These are phyloP conservation scores for Aegilops sharonensis DNA, from an alignment of 176 grass and related monocot genomes.

Conservation along the genomic window DNA sequence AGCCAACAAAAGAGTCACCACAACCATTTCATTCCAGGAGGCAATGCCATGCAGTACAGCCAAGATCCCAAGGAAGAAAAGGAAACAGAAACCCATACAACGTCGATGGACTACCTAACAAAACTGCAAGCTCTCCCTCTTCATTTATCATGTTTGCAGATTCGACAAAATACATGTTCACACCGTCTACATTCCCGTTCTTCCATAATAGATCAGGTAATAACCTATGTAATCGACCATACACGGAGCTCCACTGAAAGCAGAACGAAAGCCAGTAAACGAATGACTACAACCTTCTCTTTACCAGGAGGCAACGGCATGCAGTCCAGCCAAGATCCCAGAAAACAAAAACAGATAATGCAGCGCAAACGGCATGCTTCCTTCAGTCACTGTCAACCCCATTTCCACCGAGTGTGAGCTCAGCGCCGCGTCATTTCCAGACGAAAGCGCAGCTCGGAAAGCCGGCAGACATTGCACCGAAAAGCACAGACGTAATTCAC, in stretches of 20 bases:
- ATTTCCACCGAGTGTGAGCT: neutral
- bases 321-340: neutral
- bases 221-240: neutral
- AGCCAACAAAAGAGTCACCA: too few species aligned
- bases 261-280: neutral
- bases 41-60: too few species aligned
- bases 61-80: too few species aligned
- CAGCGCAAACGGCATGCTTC: neutral
- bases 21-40: too few species aligned
- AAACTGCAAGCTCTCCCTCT: neutral
- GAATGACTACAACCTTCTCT: neutral
- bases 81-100: too few species aligned
- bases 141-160: neutral
- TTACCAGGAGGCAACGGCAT: neutral
- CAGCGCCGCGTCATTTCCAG: neutral
- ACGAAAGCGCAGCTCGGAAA: neutral
- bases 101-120: too few species aligned
- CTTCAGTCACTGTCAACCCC: neutral
- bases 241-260: neutral
- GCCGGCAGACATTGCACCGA: neutral
- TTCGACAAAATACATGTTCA: neutral
- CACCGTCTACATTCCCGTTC: neutral
- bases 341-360: neutral
- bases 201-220: neutral
- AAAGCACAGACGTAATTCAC: neutral